Evolutionary conservation across 768 basidiomycete genomes (phyloP).

Genomic region (Gloeopeniophorella convolvens): DNA sequence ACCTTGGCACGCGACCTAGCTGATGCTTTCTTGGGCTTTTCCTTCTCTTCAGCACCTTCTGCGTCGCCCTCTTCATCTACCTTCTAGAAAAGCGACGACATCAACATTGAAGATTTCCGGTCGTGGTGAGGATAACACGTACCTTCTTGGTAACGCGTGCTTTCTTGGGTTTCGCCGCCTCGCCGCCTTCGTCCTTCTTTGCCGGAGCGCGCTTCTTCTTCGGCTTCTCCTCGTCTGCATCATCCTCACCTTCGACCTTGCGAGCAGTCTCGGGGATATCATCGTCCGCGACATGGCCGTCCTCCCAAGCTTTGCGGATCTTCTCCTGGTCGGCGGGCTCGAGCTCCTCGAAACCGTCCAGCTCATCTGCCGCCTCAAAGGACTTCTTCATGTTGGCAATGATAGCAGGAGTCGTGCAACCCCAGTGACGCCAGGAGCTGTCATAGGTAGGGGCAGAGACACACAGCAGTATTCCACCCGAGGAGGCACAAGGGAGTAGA

Average conservation of each 20-base stretch:
- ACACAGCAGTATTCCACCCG: background rate
- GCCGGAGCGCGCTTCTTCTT: slow-evolving; percentile 21
- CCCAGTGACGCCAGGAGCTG: slow-evolving; percentile 89
- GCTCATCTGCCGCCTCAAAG: slow-evolving; percentile 52
- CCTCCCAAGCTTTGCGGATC: slow-evolving; percentile 65
- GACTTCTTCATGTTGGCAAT: slow-evolving; percentile 62
- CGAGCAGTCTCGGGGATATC: slow-evolving; percentile 74
- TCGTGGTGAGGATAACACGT: background rate
- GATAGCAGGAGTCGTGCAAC: slow-evolving; percentile 68
- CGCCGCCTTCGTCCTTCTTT: slow-evolving; percentile 31
- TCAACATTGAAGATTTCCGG: background rate
- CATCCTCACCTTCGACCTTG: slow-evolving; percentile 44
- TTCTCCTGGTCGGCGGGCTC: slow-evolving; percentile 62
- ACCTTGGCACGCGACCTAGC: slow-evolving; percentile 21
- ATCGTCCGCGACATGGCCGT: slow-evolving; percentile 72
- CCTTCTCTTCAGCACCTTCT: slow-evolving; percentile 40
- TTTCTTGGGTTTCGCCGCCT: slow-evolving; percentile 31
- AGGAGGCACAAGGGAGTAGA: too few relatives aligned
- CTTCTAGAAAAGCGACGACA: slow-evolving; percentile 16
- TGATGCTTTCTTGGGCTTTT: slow-evolving; percentile 51
- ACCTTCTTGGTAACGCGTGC: slow-evolving; percentile 23
- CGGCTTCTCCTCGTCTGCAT: slow-evolving; percentile 35
- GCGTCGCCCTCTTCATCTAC: slow-evolving; percentile 36
- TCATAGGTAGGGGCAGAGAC: background rate
- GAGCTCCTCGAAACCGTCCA: slow-evolving; percentile 84